A percentile compares a stretch with the other conserved stretches of the same genome.
Evolutionary conservation across 805 yeast species (phyloP).

Genomic region (Myxozyma udenii): DNA sequence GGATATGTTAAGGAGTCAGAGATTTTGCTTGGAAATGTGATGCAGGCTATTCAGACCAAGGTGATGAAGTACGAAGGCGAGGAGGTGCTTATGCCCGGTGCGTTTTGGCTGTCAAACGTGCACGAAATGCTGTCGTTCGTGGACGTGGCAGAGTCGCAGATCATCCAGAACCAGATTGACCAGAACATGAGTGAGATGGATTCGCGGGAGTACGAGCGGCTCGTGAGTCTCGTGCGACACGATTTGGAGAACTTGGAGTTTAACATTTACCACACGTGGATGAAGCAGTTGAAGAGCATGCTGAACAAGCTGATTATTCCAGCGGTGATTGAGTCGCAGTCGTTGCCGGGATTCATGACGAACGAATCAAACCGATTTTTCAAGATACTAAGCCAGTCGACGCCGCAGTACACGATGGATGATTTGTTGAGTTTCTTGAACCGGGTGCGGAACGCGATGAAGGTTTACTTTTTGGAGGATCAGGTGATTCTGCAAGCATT

Average conservation of each 20-base stretch:
- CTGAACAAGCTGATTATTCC: slow-evolving; percentile 87
- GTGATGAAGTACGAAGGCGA: slow-evolving; percentile 80
- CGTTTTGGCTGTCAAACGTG: slow-evolving; percentile 95
- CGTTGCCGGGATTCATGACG: slow-evolving; percentile 92
- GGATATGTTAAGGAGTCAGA: slow-evolving; percentile 92
- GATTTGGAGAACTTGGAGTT: slow-evolving; percentile 90
- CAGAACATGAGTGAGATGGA: slow-evolving; percentile 87
- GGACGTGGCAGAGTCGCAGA: slow-evolving; percentile 88
- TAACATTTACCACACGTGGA: slow-evolving; percentile 95
- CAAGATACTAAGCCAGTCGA: slow-evolving; percentile 70
- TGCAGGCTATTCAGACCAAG: slow-evolving; percentile 79
- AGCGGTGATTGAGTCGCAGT: slow-evolving; percentile 93
- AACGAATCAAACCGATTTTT: slow-evolving; percentile 78
- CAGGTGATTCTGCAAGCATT: slow-evolving; percentile 82
- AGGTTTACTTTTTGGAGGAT: slow-evolving; percentile 79
- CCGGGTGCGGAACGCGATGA: slow-evolving; percentile 89
- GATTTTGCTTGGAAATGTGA: slow-evolving; percentile 81
- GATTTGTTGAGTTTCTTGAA: slow-evolving; percentile 86
- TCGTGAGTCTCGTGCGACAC: slow-evolving; percentile 87
- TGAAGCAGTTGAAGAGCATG: slow-evolving; percentile 88
- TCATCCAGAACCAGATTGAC: slow-evolving; percentile 74
- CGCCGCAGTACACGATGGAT: slow-evolving; percentile 75
- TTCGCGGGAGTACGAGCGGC: slow-evolving; percentile 80
- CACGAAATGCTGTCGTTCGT: slow-evolving; percentile 95
- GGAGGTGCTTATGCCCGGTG: slow-evolving; percentile 85